phyloP scores from a whole-genome alignment of 768 basidiomycete species.

The Pisolithus orientalis region DNA sequence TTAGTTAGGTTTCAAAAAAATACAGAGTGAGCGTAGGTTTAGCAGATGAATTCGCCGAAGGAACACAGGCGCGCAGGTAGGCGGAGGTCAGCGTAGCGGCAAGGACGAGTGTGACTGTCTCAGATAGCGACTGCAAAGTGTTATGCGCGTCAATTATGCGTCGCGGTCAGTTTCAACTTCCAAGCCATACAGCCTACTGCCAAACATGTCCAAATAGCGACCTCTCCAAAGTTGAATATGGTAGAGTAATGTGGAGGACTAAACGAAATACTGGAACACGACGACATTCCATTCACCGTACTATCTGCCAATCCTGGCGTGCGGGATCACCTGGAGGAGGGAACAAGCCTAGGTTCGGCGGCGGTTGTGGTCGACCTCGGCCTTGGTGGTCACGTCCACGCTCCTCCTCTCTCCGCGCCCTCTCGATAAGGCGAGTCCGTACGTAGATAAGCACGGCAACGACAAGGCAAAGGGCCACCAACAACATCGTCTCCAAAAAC shows the following conservation, averaged over 20 bases:
- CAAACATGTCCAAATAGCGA: background rate
- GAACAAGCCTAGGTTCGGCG: slow-evolving; percentile 41
- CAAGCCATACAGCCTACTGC: too few relatives aligned
- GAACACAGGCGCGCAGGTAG: too few relatives aligned
- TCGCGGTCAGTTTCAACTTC: too few relatives aligned
- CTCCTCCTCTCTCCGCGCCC: slow-evolving; percentile 56
- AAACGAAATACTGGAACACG: background rate
- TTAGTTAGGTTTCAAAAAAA: background rate
- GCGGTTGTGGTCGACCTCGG: slow-evolving; percentile 5
- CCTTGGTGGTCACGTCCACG: slow-evolving; percentile 26
- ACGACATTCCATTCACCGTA: slow-evolving; percentile 25
- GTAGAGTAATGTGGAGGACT: background rate
- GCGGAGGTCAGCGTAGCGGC: too few relatives aligned
- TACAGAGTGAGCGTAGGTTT: background rate
- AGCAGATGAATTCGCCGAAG: too few relatives aligned
- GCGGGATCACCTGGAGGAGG: slow-evolving; percentile 61
- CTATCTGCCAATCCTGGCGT: slow-evolving; percentile 59
- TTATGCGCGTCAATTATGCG: too few relatives aligned
- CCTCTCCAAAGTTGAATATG: background rate
- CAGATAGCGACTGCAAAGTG: too few relatives aligned
- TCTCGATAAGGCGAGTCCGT: slow-evolving; percentile 70
- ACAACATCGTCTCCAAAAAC: slow-evolving; percentile 72
- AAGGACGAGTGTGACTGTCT: too few relatives aligned
- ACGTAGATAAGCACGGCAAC: slow-evolving; percentile 75
- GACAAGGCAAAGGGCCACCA: slow-evolving; percentile 65